A percentile compares a stretch with the other conserved stretches of the same genome.
phyloP scores from a whole-genome alignment of 2,329 filamentous ascomycete genomes.

The Trichophyton simii region DNA sequence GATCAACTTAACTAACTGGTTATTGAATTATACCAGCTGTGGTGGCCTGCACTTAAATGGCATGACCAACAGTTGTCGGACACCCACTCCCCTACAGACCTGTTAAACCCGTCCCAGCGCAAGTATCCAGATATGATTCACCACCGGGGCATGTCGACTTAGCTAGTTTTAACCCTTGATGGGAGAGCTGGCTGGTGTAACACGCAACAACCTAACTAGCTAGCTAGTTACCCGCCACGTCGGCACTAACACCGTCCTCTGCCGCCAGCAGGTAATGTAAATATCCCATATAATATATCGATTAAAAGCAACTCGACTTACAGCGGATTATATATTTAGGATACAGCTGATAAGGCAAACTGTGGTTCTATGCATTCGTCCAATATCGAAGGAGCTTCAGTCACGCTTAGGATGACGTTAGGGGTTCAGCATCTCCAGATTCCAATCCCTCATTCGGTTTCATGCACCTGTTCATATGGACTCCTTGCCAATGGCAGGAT shows the following conservation, averaged over 20 bases:
- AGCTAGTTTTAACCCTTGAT: background rate
- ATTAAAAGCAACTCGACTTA: too few species aligned
- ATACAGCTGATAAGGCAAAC: background rate
- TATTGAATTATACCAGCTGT: constrained; percentile 7
- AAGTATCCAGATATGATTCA: background rate
- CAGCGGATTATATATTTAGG: too few species aligned
- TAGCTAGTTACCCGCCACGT: background rate
- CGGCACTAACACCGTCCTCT: too few species aligned
- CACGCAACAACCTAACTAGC: background rate
- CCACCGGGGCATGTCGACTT: background rate
- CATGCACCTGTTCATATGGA: background rate
- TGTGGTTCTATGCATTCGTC: background rate
- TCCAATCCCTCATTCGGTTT: background rate
- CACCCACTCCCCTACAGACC: background rate
- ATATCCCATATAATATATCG: too few species aligned
- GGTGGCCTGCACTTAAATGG: constrained; percentile 33
- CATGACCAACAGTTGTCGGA: constrained; percentile 25
- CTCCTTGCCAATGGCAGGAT: background rate
- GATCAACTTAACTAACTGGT: too few species aligned
- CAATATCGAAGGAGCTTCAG: background rate
- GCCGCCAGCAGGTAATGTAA: too few species aligned
- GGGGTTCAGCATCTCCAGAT: background rate
- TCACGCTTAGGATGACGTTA: too few species aligned
- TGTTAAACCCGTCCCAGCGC: background rate
- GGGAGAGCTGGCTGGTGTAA: background rate